Evolutionary conservation across 148 eudicot species (phyloP), one percentile per base, ranked within the genome.

Genomic region (Spergularia marina): DNA sequence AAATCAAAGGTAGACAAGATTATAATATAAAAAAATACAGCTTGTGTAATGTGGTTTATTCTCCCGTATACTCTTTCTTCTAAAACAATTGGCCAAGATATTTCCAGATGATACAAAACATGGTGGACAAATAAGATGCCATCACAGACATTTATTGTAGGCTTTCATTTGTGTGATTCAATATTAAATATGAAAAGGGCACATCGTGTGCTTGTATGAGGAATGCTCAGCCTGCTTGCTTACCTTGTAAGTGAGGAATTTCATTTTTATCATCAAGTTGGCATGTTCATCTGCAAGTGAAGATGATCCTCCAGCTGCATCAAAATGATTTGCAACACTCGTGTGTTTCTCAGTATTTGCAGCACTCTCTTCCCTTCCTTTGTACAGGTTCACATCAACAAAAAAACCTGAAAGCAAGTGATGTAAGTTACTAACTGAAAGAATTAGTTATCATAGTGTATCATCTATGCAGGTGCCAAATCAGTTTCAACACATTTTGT

Each of bases 221-320:
- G 60, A 59, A 53, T 5, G 36, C 12, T 21, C 44, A 25, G 20
- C 20, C 34, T 63, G 21, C 40, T 40, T 36, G 39, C 74, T 55
- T 53, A 90, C 98, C 94, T 94, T 94, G 75, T 94, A 94, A 52
- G 98, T 83, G 63, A 94, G 93, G 76, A 94, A 94, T 79, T 94
- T 94, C 86, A 94, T 74, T 84, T 94, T 94, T 78, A 90, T 86
- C 98, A 94, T 94, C 82, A 94, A 82, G 81, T 94, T 91, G 57
- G 97, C 96, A 83, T 91, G 97, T 83, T 91, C 96, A 79, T 94
- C 97, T 68, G 98, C 93, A 80, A 94, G 89, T 69, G 83, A 87
- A 80, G 85, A 85, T 76, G 75, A 77, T 66, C 67, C 79, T 66
- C 64, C 84, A 39, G 75, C 57, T 70, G 56, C 79, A 34, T 66